These are phyloP conservation scores for Tricholoma saponaceum DNA, from an alignment of 768 basidiomycete species.

Conservation along the genomic window DNA sequence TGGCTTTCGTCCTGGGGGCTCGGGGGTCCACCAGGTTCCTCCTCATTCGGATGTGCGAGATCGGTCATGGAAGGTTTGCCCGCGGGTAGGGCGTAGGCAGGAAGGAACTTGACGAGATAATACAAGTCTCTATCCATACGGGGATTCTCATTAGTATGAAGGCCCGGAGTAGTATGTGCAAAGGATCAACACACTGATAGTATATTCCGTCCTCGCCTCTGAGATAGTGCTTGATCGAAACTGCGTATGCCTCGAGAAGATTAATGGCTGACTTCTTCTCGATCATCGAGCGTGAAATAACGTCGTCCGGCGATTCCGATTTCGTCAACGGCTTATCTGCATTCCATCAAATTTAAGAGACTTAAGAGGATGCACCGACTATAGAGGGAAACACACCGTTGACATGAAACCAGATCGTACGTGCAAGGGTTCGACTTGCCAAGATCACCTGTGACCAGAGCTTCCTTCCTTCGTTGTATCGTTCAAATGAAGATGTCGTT, in stretches of 20 bases:
- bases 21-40: background rate
- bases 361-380: background rate
- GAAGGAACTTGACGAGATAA: constrained; percentile 70
- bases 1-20: constrained; percentile 5
- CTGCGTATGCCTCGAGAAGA: constrained; percentile 59
- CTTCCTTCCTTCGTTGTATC: constrained; percentile 71
- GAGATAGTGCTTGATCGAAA: constrained; percentile 68
- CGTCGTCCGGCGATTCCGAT: constrained; percentile 21
- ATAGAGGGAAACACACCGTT: constrained; percentile 34
- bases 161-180: constrained; percentile 15
- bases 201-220: constrained; percentile 54
- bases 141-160: background rate
- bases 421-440: constrained; percentile 51
- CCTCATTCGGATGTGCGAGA: constrained; percentile 5
- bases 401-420: constrained; percentile 67
- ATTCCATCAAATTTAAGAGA: background rate
- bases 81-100: constrained; percentile 53
- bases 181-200: constrained; percentile 29
- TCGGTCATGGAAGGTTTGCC: constrained; percentile 40
- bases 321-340: constrained; percentile 20
- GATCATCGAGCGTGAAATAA: constrained; percentile 45
- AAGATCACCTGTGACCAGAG: constrained; percentile 69
- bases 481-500: constrained; percentile 68
- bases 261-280: constrained; percentile 72
- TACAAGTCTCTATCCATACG: constrained; percentile 48